Conservation (phyloP, 1,284 basidiomycete species). For the Boletellus deceptivus region DNA sequence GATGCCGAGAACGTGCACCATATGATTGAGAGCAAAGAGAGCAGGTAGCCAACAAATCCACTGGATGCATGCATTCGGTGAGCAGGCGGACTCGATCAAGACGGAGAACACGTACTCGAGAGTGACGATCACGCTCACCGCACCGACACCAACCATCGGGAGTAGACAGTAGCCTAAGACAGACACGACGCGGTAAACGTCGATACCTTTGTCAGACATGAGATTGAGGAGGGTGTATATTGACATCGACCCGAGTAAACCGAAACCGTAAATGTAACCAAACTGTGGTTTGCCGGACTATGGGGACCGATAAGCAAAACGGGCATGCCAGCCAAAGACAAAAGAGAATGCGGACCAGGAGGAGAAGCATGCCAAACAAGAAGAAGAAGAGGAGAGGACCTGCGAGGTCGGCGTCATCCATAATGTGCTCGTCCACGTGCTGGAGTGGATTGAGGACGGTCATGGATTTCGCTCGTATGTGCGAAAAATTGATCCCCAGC, state of each 20-base stretch:
- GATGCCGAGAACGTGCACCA: conserved; percentile 97
- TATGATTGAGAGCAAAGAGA: conserved; percentile 78
- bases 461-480: conserved; percentile 92
- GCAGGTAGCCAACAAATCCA: conserved; percentile 78
- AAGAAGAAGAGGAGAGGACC: conserved; percentile 95
- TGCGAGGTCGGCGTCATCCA: conserved; percentile 99
- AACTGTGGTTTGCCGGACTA: conserved; percentile 99
- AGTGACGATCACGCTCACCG: conserved; percentile 83
- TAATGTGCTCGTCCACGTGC: conserved; percentile 89
- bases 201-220: conserved; percentile 95
- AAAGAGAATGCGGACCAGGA: conserved; percentile 65
- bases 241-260: conserved; percentile 89
- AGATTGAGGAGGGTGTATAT: conserved; percentile 96
- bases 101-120: conserved; percentile 70
- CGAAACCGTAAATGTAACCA: conserved; percentile 98
- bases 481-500: conserved; percentile 95
- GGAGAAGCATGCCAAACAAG: conserved; percentile 88
- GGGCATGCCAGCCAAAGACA: background rate
- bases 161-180: conserved; percentile 97
- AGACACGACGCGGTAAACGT: conserved; percentile 93
- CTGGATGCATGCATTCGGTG: conserved; percentile 39
- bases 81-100: conserved; percentile 1
- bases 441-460: conserved; percentile 94
- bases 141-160: conserved; percentile 95
- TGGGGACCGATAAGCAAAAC: background rate